Evolutionary conservation across 108 stramenopile species (phyloP).

Genomic region (Skeletonema tropicum): DNA sequence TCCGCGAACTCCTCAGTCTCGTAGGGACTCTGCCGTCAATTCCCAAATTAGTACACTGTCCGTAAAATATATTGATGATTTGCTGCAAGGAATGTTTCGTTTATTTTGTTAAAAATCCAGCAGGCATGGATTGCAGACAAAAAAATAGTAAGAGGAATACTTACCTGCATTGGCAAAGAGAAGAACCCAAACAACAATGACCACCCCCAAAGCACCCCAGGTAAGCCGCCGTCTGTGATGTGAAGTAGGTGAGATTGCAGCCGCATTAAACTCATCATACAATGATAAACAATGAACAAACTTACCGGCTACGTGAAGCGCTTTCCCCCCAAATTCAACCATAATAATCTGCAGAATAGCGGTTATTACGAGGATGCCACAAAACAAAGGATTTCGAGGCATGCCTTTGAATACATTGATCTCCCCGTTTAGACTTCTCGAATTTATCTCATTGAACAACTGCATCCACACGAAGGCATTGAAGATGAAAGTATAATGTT

Average conservation of each 20-base stretch:
- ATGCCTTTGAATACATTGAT: conserved; percentile 86
- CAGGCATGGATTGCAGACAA: background rate
- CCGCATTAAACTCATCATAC: too few species aligned
- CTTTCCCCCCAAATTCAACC: conserved; percentile 89
- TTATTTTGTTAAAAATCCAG: too few species aligned
- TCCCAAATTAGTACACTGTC: background rate
- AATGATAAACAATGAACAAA: too few species aligned
- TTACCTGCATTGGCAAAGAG: conserved; percentile 61
- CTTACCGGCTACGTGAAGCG: conserved; percentile 69
- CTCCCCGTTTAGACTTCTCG: conserved; percentile 84
- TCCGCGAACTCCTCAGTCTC: too few species aligned
- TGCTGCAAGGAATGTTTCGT: too few species aligned
- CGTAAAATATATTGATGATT: conserved; percentile 33
- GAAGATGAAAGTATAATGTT: conserved; percentile 93
- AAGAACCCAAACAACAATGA: conserved; percentile 56
- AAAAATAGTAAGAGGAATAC: too few species aligned
- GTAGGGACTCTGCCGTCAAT: too few species aligned
- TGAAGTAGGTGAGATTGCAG: too few species aligned
- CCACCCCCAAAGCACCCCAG: conserved; percentile 53
- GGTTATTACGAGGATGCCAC: conserved; percentile 80
- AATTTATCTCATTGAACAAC: conserved; percentile 97
- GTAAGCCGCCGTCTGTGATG: conserved; percentile 67
- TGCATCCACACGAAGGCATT: conserved; percentile 98
- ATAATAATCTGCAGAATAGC: conserved; percentile 87
- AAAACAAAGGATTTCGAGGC: conserved; percentile 79